Conservation (phyloP, 306 rosid genomes). For the Cucurbita moschata region DNA sequence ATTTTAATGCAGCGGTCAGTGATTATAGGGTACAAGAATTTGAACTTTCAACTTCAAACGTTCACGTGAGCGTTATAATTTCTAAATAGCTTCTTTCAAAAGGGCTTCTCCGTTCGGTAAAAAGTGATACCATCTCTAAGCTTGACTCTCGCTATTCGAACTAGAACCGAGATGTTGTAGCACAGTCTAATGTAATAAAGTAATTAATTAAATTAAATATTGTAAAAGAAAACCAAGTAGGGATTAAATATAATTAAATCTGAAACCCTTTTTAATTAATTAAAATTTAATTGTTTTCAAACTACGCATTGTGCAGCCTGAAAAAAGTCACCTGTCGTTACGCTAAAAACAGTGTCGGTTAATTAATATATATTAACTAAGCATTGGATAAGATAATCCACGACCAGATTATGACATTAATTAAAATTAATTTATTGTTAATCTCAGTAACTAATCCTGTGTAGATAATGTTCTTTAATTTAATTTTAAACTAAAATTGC, state of each 20-base stretch:
- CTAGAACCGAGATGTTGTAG: too few species aligned
- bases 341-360: neutral
- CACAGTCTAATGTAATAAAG: too few species aligned
- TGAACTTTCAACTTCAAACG: too few species aligned
- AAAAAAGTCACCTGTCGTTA: conserved; percentile 1
- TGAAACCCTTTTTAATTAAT: neutral
- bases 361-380: neutral
- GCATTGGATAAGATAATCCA: neutral
- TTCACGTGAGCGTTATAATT: too few species aligned
- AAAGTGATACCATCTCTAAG: too few species aligned
- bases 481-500: neutral
- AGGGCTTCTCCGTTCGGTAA: too few species aligned
- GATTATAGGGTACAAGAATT: too few species aligned
- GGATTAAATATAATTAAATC: neutral
- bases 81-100: too few species aligned
- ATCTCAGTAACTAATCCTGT: neutral
- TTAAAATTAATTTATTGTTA: neutral
- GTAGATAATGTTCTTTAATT: too few species aligned
- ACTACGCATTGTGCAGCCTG: neutral
- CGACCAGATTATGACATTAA: neutral
- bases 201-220: neutral
- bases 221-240: neutral
- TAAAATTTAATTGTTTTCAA: neutral
- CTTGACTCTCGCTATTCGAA: too few species aligned
- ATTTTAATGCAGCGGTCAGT: too few species aligned